These are phyloP conservation scores for Viridothelium virens DNA, from an alignment of 495 filamentous ascomycete species.

Conservation along the genomic window DNA sequence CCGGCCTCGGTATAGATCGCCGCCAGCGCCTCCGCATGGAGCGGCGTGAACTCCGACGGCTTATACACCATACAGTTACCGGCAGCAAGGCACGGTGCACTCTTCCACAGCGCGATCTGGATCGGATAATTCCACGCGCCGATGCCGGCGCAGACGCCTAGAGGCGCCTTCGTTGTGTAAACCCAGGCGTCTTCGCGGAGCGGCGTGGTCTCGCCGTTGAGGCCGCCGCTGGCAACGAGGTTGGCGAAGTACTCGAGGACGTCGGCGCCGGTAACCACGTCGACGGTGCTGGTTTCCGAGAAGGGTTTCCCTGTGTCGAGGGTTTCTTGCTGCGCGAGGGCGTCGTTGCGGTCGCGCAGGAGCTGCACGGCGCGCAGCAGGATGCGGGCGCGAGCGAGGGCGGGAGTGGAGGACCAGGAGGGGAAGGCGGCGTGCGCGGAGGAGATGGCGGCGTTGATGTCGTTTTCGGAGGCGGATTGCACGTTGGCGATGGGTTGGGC, in stretches of 20 bases:
- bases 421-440: slow-evolving; percentile 57
- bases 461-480: slow-evolving; percentile 52
- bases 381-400: slow-evolving; percentile 59
- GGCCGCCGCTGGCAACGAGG: slow-evolving; percentile 57
- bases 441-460: slow-evolving; percentile 58
- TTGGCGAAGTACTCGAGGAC: slow-evolving; percentile 71
- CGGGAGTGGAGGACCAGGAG: slow-evolving; percentile 57
- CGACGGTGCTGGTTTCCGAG: slow-evolving; percentile 66
- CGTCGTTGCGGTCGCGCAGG: slow-evolving; percentile 60
- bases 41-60: slow-evolving; percentile 69
- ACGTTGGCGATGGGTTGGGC: slow-evolving; percentile 55
- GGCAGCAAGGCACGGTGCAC: slow-evolving; percentile 69
- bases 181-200: slow-evolving; percentile 64
- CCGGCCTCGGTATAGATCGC: slow-evolving; percentile 65
- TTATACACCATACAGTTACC: slow-evolving; percentile 88
- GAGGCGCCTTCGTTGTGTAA: slow-evolving; percentile 63
- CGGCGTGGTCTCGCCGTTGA: slow-evolving; percentile 61
- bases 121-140: slow-evolving; percentile 84
- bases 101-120: slow-evolving; percentile 83
- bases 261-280: slow-evolving; percentile 67
- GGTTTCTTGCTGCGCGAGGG: slow-evolving; percentile 61
- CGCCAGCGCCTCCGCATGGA: slow-evolving; percentile 62
- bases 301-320: slow-evolving; percentile 68
- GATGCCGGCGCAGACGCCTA: slow-evolving; percentile 72
- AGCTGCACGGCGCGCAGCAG: slow-evolving; percentile 60